Percentiles rank a stretch among this genome's conserved stretches.
phyloP scores from a whole-genome alignment of 768 basidiomycete genomes.

The Russula ochroleuca region DNA sequence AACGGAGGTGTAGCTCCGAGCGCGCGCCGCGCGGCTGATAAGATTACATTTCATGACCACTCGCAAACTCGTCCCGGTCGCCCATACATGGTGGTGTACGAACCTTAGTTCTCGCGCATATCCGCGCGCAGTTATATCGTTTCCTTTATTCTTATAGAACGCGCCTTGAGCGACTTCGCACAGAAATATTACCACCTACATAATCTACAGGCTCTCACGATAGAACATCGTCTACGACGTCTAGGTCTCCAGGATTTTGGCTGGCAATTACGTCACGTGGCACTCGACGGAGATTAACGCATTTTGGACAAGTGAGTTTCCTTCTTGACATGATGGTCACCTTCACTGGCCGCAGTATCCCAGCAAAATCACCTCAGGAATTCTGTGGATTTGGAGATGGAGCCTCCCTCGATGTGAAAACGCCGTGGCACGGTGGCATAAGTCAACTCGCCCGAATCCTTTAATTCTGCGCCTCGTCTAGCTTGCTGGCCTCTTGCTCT shows the following conservation, averaged over 20 bases:
- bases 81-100: too few relatives aligned
- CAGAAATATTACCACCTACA: too few relatives aligned
- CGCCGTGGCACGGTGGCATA: slow-evolving; percentile 2
- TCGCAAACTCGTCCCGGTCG: too few relatives aligned
- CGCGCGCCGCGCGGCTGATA: too few relatives aligned
- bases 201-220: not conserved
- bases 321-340: not conserved
- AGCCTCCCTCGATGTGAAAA: not conserved
- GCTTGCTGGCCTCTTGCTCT: not conserved
- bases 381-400: not conserved
- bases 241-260: not conserved
- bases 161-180: too few relatives aligned
- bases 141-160: too few relatives aligned
- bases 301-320: not conserved
- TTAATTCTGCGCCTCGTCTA: slow-evolving; percentile 9
- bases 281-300: not conserved
- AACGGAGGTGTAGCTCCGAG: too few relatives aligned
- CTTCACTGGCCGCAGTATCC: not conserved
- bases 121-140: too few relatives aligned
- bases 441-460: not conserved
- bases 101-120: too few relatives aligned
- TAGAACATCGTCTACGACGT: not conserved
- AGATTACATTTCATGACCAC: too few relatives aligned
- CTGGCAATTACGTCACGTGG: not conserved
- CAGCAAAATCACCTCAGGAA: not conserved